These are phyloP conservation scores for Fomitopsis serialis DNA, from an alignment of 768 basidiomycete species.

Conservation along the genomic window DNA sequence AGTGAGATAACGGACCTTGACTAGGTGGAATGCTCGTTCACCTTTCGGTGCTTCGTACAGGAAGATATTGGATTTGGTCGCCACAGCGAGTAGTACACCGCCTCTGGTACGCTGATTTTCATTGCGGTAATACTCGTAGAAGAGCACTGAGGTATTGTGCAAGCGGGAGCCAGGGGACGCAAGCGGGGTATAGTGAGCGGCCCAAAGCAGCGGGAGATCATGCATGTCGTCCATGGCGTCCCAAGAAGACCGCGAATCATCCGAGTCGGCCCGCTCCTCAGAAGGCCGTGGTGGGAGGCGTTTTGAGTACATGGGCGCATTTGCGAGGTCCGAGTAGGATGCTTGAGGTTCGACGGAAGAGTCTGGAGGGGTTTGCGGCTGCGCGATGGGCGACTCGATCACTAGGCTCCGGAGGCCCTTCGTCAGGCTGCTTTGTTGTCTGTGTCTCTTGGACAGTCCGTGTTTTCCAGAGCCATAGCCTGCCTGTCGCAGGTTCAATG, in stretches of 20 bases:
- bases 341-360: constrained; percentile 22
- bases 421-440: constrained; percentile 52
- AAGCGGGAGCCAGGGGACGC: constrained; percentile 63
- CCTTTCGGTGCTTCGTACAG: constrained; percentile 80
- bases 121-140: constrained; percentile 67
- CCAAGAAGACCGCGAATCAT: constrained; percentile 32
- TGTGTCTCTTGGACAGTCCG: constrained; percentile 37
- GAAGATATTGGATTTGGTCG: constrained; percentile 66
- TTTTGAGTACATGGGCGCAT: constrained; percentile 6
- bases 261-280: constrained; percentile 8
- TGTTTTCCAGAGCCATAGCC: constrained; percentile 24
- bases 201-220: constrained; percentile 73
- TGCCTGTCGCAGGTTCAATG: constrained; percentile 50
- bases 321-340: constrained; percentile 12
- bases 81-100: constrained; percentile 61
- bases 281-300: constrained; percentile 8
- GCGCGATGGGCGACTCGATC: constrained; percentile 31
- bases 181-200: constrained; percentile 82
- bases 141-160: constrained; percentile 48
- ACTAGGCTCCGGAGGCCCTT: constrained; percentile 60
- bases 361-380: constrained; percentile 16
- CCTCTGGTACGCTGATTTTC: constrained; percentile 43
- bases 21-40: constrained; percentile 76
- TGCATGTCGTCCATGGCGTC: constrained; percentile 74
- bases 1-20: constrained; percentile 56